Conservation (phyloP, 163 green algal genomes). For the Scenedesmus sp. region DNA sequence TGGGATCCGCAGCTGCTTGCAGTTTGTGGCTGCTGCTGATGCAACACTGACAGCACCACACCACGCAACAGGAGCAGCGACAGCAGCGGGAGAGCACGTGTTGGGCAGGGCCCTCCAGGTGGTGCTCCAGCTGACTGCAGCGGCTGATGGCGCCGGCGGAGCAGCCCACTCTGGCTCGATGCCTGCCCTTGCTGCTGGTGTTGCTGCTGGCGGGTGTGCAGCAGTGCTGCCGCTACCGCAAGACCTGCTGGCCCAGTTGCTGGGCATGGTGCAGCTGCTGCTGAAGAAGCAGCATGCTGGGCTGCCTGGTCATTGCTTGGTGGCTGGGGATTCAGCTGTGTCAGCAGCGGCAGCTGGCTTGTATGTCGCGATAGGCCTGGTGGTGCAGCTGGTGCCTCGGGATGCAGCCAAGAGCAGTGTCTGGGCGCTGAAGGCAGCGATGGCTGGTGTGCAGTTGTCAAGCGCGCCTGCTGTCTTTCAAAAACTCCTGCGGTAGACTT, state of each 20-base stretch:
- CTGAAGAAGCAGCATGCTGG: background rate
- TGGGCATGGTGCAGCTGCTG: constrained; percentile 9
- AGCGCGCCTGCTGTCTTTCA: background rate
- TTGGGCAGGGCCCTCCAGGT: background rate
- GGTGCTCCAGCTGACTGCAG: background rate
- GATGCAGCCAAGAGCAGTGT: background rate
- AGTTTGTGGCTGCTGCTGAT: background rate
- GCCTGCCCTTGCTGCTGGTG: background rate
- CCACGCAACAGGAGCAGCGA: background rate
- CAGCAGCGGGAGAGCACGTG: background rate
- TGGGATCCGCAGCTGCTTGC: background rate
- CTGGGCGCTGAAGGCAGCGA: background rate
- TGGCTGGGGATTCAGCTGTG: background rate
- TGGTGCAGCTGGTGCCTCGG: background rate
- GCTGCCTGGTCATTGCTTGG: background rate
- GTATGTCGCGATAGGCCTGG: background rate
- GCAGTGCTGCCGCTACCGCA: background rate
- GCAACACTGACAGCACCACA: background rate
- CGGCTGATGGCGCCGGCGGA: background rate
- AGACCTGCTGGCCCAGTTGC: background rate
- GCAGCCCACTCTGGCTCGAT: background rate
- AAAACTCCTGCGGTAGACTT: background rate
- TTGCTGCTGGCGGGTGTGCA: background rate
- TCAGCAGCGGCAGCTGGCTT: background rate
- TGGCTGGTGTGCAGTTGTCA: constrained; percentile 4